Evolutionary conservation across 305 asterid genomes (phyloP), one percentile per base, ranked within the genome.

Genomic region (Rubia occidens): DNA sequence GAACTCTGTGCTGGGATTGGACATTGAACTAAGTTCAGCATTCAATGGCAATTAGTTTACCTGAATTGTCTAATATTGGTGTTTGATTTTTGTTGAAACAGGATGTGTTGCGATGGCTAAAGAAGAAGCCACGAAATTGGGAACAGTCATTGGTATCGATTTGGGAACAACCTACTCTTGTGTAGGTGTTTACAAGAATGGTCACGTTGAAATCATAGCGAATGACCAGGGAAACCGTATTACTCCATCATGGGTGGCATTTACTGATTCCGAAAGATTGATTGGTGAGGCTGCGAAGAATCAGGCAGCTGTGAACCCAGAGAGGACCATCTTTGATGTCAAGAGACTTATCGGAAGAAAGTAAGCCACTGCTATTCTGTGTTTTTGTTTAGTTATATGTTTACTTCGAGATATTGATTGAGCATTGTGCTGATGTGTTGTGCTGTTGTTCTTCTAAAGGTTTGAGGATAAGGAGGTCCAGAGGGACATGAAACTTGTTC

Each of bases 201-300:
- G 85, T 14, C 80, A 78, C 20, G 87, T 83, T 14, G 83, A 83
- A 64, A 83, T 83, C 61, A 83, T 82, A 79, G 83, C 83, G 13
- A 82, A 82, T 64, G 86, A 82, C 75, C 86, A 79, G 74, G 87
- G 87, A 67, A 78, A 83, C 54, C 82, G 83, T 54, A 78, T 81
- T 42, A 83, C 85, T 63, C 87, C 87, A 51, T 83, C 87, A 60
- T 83, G 87, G 87, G 84, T 83, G 35, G 85, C 78, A 17, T 83
- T 83, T 74, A 81, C 83, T 0, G 83, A 83, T 54, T 37, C 39
- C n/a, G 87, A 83, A 70, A 83, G 83, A 45, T 44, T 83, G 76
- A 81, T 83, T 49, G 87, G 83, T 45, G 87, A 83, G 75, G 87
- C 85, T 71, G 87, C 87, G 0, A 81, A 83, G 87, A 83, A 83